phyloP scores from a whole-genome alignment of 495 filamentous ascomycete genomes.

The Lophium mytilinum region DNA sequence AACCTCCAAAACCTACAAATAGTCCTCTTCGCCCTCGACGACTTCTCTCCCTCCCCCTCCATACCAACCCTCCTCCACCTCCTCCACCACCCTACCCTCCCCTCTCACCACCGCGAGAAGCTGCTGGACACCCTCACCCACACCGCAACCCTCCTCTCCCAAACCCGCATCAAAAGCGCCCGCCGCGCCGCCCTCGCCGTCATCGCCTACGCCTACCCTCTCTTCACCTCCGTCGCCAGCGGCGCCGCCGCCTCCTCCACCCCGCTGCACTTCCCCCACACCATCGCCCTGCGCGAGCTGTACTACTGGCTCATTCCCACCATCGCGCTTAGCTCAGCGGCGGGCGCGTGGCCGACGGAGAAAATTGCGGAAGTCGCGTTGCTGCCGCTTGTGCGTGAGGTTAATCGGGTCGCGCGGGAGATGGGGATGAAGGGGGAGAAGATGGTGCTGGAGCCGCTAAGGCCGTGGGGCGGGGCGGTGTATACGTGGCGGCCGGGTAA shows the following conservation, averaged over 20 bases:
- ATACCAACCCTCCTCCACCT: neutral
- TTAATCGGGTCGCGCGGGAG: neutral
- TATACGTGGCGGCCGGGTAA: conserved; percentile 4
- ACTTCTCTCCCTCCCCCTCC: no score
- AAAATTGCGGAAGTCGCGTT: neutral
- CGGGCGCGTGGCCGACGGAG: conserved; percentile 12
- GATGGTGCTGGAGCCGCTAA: neutral
- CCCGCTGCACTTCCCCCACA: conserved; percentile 11
- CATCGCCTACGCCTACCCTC: conserved; percentile 4
- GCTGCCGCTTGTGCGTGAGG: neutral
- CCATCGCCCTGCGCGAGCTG: conserved; percentile 11
- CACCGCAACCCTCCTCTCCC: conserved; percentile 2
- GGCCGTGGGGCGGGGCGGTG: conserved; percentile 9
- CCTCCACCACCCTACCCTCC: neutral
- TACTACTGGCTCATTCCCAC: conserved; percentile 14
- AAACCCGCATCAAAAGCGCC: conserved; percentile 8
- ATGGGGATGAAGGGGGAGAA: neutral
- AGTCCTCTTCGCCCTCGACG: no score
- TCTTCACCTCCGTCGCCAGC: conserved; percentile 4
- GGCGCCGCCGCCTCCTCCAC: neutral
- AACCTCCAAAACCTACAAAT: no score
- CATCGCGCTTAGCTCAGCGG: conserved; percentile 5
- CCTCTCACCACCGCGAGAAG: neutral
- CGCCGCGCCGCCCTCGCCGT: conserved; percentile 9
- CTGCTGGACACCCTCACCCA: neutral